phyloP scores from a whole-genome alignment of 306 rosid genomes.

The Neltuma alba region DNA sequence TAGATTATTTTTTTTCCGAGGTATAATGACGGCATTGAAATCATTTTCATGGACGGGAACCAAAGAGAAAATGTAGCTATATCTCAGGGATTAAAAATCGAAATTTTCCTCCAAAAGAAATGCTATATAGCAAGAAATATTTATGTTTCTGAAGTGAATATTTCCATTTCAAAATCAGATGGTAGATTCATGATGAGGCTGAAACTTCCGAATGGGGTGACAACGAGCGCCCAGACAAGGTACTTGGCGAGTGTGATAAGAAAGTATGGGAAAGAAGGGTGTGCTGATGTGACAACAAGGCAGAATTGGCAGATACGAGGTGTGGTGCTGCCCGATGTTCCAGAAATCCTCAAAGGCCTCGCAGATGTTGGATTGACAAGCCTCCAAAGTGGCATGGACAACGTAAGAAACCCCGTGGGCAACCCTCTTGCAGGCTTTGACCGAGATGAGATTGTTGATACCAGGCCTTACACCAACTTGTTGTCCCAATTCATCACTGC shows the following conservation, averaged over 20 bases:
- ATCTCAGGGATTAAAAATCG: neutral
- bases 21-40: too few relatives aligned
- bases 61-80: neutral
- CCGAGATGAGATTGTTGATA: constrained; percentile 80
- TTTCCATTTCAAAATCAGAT: constrained; percentile 46
- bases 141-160: neutral
- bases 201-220: constrained; percentile 94
- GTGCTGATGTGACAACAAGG: constrained; percentile 93
- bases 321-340: constrained; percentile 81
- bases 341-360: constrained; percentile 82
- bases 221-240: constrained; percentile 84
- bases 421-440: constrained; percentile 96
- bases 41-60: neutral
- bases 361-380: constrained; percentile 87
- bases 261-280: constrained; percentile 89
- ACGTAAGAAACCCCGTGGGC: constrained; percentile 96
- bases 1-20: neutral
- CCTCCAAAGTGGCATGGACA: constrained; percentile 98
- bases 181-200: constrained; percentile 98
- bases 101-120: neutral
- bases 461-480: constrained; percentile 80
- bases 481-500: constrained; percentile 83
- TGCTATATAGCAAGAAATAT: neutral
- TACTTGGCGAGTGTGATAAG: constrained; percentile 79
- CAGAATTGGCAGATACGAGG: constrained; percentile 99